Percentiles rank a stretch among this genome's conserved stretches.
Evolutionary conservation across 176 grass and related monocot species (phyloP).

Genomic region (Carex cristatella): DNA sequence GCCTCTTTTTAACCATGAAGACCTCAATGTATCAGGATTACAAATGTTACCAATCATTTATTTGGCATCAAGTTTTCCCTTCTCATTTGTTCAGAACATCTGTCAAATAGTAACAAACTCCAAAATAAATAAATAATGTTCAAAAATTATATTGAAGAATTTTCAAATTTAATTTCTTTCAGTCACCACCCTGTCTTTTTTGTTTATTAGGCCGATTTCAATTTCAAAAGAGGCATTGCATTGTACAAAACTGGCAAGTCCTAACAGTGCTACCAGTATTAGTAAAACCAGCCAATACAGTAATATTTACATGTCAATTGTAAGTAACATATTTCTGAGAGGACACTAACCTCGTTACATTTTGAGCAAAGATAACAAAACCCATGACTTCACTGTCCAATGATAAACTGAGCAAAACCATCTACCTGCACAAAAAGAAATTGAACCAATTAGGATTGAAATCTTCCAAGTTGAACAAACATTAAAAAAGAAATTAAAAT

Average conservation of each 20-base stretch:
- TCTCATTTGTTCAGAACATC: not conserved
- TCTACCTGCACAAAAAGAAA: conserved; percentile 39
- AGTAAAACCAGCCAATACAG: not conserved
- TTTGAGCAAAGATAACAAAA: not conserved
- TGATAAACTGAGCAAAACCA: not conserved
- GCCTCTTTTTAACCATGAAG: not conserved
- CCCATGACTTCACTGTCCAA: not conserved
- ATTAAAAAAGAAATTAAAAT: conserved; percentile 4
- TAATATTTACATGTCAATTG: not conserved
- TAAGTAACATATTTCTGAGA: not conserved
- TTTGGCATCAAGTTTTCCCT: not conserved
- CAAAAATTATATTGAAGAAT: not conserved
- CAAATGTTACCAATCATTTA: not conserved
- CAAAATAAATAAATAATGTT: not conserved
- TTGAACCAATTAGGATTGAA: conserved; percentile 18
- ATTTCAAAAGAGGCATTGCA: not conserved
- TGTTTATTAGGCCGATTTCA: not conserved
- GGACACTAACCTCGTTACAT: not conserved
- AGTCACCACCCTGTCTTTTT: not conserved
- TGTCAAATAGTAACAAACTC: not conserved
- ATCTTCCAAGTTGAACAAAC: not conserved
- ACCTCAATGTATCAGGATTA: not conserved
- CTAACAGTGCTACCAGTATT: not conserved
- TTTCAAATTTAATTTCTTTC: not conserved
- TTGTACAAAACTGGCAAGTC: not conserved